A percentile compares a stretch with the other conserved stretches of the same genome.
Evolutionary conservation across 2,329 filamentous ascomycete species (phyloP).

Genomic region (Chaetothyriales sp.): DNA sequence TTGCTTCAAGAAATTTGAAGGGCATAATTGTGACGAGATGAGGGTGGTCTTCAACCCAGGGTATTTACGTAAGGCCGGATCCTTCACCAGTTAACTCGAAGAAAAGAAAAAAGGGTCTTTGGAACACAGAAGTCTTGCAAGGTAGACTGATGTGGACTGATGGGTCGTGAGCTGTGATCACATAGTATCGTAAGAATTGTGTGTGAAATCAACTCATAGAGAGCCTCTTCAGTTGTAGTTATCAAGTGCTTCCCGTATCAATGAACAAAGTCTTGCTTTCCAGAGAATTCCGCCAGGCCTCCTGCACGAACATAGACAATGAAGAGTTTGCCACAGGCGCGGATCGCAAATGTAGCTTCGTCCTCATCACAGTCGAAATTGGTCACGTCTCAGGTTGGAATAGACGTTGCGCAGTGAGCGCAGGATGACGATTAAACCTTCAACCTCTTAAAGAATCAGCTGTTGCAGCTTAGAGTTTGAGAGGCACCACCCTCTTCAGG

Average conservation of each 20-base stretch:
- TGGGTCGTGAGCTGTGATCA: background rate
- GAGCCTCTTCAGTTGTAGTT: background rate
- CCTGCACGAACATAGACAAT: too few relatives aligned
- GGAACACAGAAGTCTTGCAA: background rate
- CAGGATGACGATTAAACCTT: too few relatives aligned
- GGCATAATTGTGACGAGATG: background rate
- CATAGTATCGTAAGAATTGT: background rate
- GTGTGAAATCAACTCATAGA: background rate
- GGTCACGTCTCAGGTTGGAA: too few relatives aligned
- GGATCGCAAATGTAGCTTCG: too few relatives aligned
- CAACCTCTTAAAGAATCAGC: too few relatives aligned
- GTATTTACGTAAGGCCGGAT: background rate
- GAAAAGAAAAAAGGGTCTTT: background rate
- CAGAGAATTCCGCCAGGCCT: too few relatives aligned
- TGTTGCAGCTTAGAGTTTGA: too few relatives aligned
- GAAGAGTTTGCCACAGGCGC: too few relatives aligned
- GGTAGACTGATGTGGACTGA: background rate
- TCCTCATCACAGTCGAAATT: too few relatives aligned
- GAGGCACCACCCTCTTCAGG: too few relatives aligned
- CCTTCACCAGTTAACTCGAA: background rate
- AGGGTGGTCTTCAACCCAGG: background rate
- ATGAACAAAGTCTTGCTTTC: too few relatives aligned
- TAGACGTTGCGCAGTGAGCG: too few relatives aligned
- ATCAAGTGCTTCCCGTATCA: background rate
- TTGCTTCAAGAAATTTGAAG: background rate